Evolutionary conservation across 768 basidiomycete genomes (phyloP), one percentile per base, ranked within the genome.

Genomic region (Erythrobasidium yunnanense): DNA sequence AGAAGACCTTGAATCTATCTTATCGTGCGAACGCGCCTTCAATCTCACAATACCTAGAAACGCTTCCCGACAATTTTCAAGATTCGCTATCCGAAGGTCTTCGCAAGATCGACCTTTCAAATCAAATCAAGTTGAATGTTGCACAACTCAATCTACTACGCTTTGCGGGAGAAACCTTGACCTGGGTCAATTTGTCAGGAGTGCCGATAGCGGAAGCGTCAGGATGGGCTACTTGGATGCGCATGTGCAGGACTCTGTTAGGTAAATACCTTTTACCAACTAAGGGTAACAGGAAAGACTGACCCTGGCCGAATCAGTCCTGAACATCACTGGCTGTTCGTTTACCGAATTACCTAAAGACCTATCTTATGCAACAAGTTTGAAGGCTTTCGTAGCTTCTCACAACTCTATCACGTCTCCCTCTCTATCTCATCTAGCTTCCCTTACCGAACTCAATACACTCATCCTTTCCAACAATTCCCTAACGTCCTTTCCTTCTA

Each of bases 171-270:
- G 46, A 49, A 17, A 63, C 60, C 4, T 32, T 63, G 22, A 63
- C 60, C 23, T 63, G 60, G 60, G 47, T 63, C 30, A 63, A 63
- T 51, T 15, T 63, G 25, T 50, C 32, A 18, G 60, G 60, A 51
- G 47, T 63, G 8, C 38, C 38, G 8, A 63, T 22, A 50, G 60
- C n/a, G 32, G 60, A n/a, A 8, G 11, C 32, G 47, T 20, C 47
- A 25, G 25, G 30, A 30, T 30, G 42, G 60, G 27, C 45, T 29
- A 29, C 52, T 11, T 32, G 32, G 30, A 38, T 29, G 32, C 2
- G 33, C 47, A n/a, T 32, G 30, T 27, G 4, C 27, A 17, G 30
- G 18, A 55, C 29, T 11, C 33, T 22, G 5, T 34, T 35, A 6
- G 15, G 30, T 34, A 29, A 4, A 6, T 8, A 30, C n/a, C 7